Evolutionary conservation across 139 green algal genomes (phyloP), one percentile per base, ranked within the genome.

Genomic region (Picochlorum sp.): DNA sequence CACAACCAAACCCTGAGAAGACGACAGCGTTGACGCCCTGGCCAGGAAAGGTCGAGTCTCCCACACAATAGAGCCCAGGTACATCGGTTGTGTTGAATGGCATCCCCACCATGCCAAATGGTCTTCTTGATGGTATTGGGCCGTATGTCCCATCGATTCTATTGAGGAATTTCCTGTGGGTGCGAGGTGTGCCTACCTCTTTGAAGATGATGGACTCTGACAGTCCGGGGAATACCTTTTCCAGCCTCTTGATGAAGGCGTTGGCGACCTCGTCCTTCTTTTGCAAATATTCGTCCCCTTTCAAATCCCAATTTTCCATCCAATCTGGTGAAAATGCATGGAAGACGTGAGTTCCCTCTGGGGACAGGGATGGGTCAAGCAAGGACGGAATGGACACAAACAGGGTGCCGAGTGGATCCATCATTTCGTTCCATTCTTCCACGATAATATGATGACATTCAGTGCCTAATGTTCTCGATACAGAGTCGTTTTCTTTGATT

Each of bases 291-390:
- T 75, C 78, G 13, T 51, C n/a, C 2, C 62, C 56, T 8, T 57
- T 41, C 41, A 83, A 52, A 28, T 69, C 58, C 79, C 82, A 97
- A 47, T 83, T 72, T 52, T 98, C 88, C 0, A 97, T 87, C 86
- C 87, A 98, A 58, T 96, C 89, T n/a, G 88, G 91, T 0, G 90
- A 93, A 79, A 98, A 98, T 66, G 86, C 84, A 76, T 98, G 92
- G 30, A 98, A 80, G 45, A 93, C 84, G 80, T 98, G 92, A 8
- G 75, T 80, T 41, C 76, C 87, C 3, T 74, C 41, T 0, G 92
- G 92, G 10, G 83, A 90, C 45, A 98, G 61, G 1, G 70, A 84
- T 15, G 88, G 74, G 80, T 98, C 92, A 41, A 98, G 80, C 45
- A 97, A 58, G 0, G 91, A 89, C 38, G 92, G 92, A 64, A 98